Conservation (phyloP, 2,329 filamentous ascomycete species). For the Talaromyces sp. region DNA sequence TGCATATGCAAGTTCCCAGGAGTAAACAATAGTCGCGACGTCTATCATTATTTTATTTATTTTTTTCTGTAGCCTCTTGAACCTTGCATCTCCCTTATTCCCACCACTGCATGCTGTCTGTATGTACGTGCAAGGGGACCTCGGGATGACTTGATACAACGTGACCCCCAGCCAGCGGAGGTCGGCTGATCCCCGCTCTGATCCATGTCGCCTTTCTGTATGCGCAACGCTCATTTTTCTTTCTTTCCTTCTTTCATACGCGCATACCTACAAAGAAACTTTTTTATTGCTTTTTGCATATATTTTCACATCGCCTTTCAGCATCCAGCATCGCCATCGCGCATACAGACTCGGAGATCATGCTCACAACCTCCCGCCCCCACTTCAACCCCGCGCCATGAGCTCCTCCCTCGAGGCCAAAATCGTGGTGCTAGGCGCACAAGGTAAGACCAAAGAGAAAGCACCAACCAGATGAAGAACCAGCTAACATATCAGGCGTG, state of each 20-base stretch:
- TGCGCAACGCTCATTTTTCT: background rate
- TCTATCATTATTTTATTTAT: too few relatives aligned
- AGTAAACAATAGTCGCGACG: background rate
- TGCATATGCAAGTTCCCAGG: too few relatives aligned
- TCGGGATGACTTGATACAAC: background rate
- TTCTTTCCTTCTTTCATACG: background rate
- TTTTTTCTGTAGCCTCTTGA: too few relatives aligned
- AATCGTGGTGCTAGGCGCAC: slow-evolving; percentile 55
- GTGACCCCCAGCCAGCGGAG: background rate
- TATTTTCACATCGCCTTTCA: background rate
- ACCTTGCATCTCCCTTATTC: too few relatives aligned
- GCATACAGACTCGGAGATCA: slow-evolving; percentile 20
- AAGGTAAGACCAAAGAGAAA: slow-evolving; percentile 40
- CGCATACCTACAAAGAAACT: background rate
- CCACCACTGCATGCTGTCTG: background rate
- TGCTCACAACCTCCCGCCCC: slow-evolving; percentile 34
- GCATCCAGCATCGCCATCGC: background rate
- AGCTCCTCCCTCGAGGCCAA: slow-evolving; percentile 55
- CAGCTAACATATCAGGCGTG: slow-evolving; percentile 42
- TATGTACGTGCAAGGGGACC: too few relatives aligned
- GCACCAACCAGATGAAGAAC: background rate
- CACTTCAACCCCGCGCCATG: slow-evolving; percentile 41
- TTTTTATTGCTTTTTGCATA: background rate
- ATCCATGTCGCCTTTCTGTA: background rate
- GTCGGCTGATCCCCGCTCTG: slow-evolving; percentile 23